Conservation (phyloP, 768 basidiomycete genomes). For the Coprinellus micaceus region DNA sequence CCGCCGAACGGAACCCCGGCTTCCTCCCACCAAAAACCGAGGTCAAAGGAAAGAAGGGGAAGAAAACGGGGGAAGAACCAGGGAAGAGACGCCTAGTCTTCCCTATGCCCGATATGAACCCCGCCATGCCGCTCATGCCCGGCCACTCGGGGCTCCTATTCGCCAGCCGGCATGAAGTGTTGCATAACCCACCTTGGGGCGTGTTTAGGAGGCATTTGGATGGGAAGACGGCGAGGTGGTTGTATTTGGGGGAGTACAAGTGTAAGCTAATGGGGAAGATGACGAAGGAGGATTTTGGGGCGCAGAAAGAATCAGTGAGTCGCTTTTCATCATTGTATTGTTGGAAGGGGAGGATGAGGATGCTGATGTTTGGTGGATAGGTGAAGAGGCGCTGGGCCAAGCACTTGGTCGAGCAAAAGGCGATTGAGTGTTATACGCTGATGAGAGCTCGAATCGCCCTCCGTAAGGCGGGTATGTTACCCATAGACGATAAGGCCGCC, state of each 20-base stretch:
- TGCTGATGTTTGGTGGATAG: not conserved
- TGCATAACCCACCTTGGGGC: constrained; percentile 18
- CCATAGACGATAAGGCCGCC: not conserved
- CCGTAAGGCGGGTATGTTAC: not conserved
- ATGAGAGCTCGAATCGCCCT: not conserved
- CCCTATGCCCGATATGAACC: constrained; percentile 23
- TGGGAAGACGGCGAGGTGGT: constrained; percentile 13
- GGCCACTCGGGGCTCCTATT: constrained; percentile 26
- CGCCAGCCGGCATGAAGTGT: constrained; percentile 24
- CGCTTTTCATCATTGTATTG: not conserved
- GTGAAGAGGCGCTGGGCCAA: not conserved
- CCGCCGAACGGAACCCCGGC: constrained; percentile 1
- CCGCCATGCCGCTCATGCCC: constrained; percentile 21
- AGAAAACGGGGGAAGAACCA: not conserved
- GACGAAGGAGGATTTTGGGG: constrained; percentile 17
- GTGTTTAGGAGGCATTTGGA: constrained; percentile 17
- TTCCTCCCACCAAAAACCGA: not conserved
- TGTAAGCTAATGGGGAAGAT: constrained; percentile 16
- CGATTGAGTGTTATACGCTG: not conserved
- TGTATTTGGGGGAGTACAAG: constrained; percentile 26
- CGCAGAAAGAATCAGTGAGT: constrained; percentile 4
- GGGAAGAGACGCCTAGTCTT: constrained; percentile 18
- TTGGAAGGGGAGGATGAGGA: not conserved
- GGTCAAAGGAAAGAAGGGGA: not conserved
- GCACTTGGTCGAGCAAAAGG: not conserved